These are phyloP conservation scores for Physocladia obscura DNA, from an alignment of 192 early-diverging fungal genomes.

Conservation along the genomic window DNA sequence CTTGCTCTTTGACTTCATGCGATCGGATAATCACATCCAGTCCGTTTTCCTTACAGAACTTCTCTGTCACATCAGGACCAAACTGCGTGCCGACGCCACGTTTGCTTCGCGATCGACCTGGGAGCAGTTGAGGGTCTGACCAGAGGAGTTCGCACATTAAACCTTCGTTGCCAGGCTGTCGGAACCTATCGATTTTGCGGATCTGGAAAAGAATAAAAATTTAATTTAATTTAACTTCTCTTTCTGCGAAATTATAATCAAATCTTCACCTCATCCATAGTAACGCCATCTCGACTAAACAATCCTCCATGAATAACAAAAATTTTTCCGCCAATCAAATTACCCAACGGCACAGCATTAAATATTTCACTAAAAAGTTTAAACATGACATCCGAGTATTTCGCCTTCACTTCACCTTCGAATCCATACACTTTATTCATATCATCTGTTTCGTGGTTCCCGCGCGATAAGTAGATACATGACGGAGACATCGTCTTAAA, in stretches of 20 bases:
- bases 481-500: conserved; percentile 90
- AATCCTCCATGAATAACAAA: conserved; percentile 96
- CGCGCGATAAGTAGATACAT: conserved; percentile 81
- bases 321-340: conserved; percentile 88
- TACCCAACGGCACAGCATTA: conserved; percentile 87
- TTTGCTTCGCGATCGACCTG: conserved; percentile 84
- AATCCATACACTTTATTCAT: conserved; percentile 99
- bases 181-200: conserved; percentile 79
- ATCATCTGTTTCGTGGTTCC: conserved; percentile 97
- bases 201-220: conserved; percentile 42
- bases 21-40: conserved; percentile 89
- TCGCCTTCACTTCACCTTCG: conserved; percentile 94
- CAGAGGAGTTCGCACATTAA: conserved; percentile 95
- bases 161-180: conserved; percentile 71
- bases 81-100: conserved; percentile 95
- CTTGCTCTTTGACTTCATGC: conserved; percentile 95
- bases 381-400: conserved; percentile 91
- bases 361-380: conserved; percentile 94
- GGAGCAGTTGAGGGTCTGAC: conserved; percentile 89
- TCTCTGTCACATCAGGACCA: conserved; percentile 94
- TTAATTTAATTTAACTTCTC: background rate
- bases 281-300: conserved; percentile 86
- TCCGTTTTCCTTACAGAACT: conserved; percentile 81
- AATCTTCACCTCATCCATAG: conserved; percentile 75
- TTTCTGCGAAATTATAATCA: background rate